Conservation (phyloP, 106 monocot genomes). For the Acorus gramineus region DNA sequence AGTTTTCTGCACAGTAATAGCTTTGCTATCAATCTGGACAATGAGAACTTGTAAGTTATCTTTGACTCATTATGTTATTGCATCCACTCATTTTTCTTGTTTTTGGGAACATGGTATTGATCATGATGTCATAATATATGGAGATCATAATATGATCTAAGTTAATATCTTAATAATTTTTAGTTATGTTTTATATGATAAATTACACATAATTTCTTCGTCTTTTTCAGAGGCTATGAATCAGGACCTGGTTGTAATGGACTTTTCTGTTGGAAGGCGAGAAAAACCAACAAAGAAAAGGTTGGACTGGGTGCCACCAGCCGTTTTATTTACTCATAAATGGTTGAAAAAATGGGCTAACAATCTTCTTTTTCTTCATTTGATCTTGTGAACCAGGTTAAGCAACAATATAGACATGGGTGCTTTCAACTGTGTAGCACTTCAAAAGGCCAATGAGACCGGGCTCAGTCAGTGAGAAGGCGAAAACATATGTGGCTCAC, state of each 20-base stretch:
- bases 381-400: background rate
- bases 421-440: background rate
- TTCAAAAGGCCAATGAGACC: background rate
- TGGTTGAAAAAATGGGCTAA: no score
- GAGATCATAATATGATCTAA: no score
- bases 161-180: no score
- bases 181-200: no score
- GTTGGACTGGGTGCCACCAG: slow-evolving; percentile 3
- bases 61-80: slow-evolving; percentile 1
- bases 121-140: no score
- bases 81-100: background rate
- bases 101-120: no score
- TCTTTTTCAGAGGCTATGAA: slow-evolving; percentile 46
- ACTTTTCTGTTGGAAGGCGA: slow-evolving; percentile 60
- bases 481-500: no score
- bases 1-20: slow-evolving; percentile 16
- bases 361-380: background rate
- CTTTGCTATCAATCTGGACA: slow-evolving; percentile 1
- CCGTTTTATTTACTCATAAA: no score
- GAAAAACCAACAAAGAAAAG: slow-evolving; percentile 19
- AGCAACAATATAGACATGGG: background rate
- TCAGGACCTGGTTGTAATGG: slow-evolving; percentile 51
- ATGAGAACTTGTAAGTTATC: slow-evolving; percentile 14
- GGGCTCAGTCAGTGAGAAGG: no score
- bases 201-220: no score